These are phyloP conservation scores for Clonostachys solani DNA, from an alignment of 2,329 filamentous ascomycete genomes.

Conservation along the genomic window DNA sequence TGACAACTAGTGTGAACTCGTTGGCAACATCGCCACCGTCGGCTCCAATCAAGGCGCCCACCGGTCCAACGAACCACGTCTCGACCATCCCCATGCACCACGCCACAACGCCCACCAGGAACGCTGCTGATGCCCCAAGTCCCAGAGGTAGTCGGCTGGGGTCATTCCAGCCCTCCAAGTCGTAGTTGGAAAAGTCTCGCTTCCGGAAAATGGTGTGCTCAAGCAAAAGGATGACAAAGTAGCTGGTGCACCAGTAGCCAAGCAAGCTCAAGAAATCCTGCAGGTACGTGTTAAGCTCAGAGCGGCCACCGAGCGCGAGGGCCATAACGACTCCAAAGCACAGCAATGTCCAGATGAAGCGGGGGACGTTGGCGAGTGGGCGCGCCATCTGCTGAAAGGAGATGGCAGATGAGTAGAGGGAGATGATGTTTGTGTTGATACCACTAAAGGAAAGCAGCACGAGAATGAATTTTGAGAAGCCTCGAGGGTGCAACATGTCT, in stretches of 20 bases:
- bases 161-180: conserved; percentile 53
- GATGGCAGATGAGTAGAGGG: conserved; percentile 69
- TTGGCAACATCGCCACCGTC: no score
- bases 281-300: conserved; percentile 58
- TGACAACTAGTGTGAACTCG: no score
- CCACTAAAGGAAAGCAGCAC: conserved; percentile 63
- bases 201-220: conserved; percentile 61
- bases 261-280: conserved; percentile 69
- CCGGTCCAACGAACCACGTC: conserved; percentile 2
- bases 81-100: conserved; percentile 2
- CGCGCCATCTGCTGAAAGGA: conserved; percentile 46
- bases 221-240: conserved; percentile 59
- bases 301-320: conserved; percentile 67
- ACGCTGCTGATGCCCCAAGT: conserved; percentile 58
- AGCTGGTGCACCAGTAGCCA: conserved; percentile 73
- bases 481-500: conserved; percentile 56
- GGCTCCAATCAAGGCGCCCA: no score
- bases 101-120: conserved; percentile 26
- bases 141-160: conserved; percentile 55
- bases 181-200: conserved; percentile 60
- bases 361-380: conserved; percentile 50
- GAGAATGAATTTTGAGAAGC: conserved; percentile 70
- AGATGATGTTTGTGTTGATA: conserved; percentile 68
- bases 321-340: conserved; percentile 62
- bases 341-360: conserved; percentile 63